Base-by-base conservation (phyloP, 1,284 basidiomycete genomes). In the Kalmanozyma brasiliensis region DNA sequence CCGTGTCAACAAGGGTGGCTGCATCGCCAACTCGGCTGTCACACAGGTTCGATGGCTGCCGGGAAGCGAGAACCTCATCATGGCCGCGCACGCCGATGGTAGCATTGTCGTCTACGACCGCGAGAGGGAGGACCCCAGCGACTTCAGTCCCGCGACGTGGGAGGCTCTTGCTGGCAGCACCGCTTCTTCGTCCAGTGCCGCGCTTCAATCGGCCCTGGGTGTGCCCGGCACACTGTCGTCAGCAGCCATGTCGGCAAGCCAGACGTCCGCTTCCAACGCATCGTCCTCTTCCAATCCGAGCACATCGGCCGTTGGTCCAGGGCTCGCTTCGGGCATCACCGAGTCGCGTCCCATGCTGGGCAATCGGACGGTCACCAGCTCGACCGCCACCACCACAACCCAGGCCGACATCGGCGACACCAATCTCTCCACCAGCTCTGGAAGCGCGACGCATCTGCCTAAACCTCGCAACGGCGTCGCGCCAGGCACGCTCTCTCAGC, bases 21-120 rank as follows among this genome's bases (percentile, higher is more conserved):
- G 89, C 67, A 89, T 94, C 62, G 88, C 90, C 73, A 88, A 85
- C 60, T 90, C 91, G 1, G 87, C 90, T 1, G 92, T 93, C 73
- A 90, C 91, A 7, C 87, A 90, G 10, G 88, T 98, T 36, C 88
- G 89, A 70, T 97, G 94, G 91, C 91, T 96, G 8, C 94, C 94
- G 2, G 87, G 72, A 30, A 66, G 57, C 40, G 78, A 81, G 35
- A 90, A 90, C 49, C 87, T 94, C 20, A 94, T 98, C 80, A 86
- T 95, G 36, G 92, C 90, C n/a, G 90, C 92, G 3, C 92, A 96
- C 79, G 90, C 89, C 14, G 92, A 98, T 76, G 93, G 93, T 2
- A 89, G 90, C 8, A 89, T 95, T 60, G 86, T 93, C 33, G 87
- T 93, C 20, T 94, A 92, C 77, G 93, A 94, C 81, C 91, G 90